Base-by-base conservation (phyloP, 2,329 filamentous ascomycete species). In the Fusarium hainanense region DNA sequence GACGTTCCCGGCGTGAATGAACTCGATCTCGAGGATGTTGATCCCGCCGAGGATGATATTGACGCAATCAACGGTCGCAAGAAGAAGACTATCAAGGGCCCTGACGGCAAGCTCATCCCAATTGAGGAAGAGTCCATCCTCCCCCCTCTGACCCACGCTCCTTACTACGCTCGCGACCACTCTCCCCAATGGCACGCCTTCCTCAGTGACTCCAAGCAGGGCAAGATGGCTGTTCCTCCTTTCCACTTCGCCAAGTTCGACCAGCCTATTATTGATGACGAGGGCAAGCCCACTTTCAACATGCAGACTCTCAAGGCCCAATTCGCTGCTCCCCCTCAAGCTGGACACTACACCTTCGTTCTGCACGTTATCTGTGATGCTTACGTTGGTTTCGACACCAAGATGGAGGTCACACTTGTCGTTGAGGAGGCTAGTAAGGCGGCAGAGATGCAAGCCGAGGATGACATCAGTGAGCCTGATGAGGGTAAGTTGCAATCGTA, bases 291-390 rank as follows among this genome's bases (percentile, higher is more conserved):
- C 4, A 98, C 96, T 4, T 99, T 93, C 83, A 91, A 94, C 75
- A 91, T 99, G 82, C 94, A 98, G 80, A 99, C 96, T 5, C 85
- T 98, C 76, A 98, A 97, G 85, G 95, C 97, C 79, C 93, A 98
- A 79, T 99, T 99, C 80, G 93, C 95, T 71, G 95, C 96, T 3
- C 96, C 96, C 44, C 94, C 95, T 25, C 93, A 97, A 78, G 88
- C 93, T 7, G 96, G 95, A 47, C 92, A 94, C 79, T 99, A 97
- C 82, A 94, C 92, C 2, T 99, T 99, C 78, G 92, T 94, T 66
- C 92, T 98, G 90, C 92, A 98, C 80, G 85, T 98, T 68, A 86
- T 98, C 56, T 98, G 94, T 77, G 96, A 99, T 81, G 94, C 93
- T 77, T 99, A 99, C 75, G 86, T 99, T 47, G 96, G 96, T 47